Evolutionary conservation across 2,329 filamentous ascomycete species (phyloP).

Genomic region (Claviceps maximensis): DNA sequence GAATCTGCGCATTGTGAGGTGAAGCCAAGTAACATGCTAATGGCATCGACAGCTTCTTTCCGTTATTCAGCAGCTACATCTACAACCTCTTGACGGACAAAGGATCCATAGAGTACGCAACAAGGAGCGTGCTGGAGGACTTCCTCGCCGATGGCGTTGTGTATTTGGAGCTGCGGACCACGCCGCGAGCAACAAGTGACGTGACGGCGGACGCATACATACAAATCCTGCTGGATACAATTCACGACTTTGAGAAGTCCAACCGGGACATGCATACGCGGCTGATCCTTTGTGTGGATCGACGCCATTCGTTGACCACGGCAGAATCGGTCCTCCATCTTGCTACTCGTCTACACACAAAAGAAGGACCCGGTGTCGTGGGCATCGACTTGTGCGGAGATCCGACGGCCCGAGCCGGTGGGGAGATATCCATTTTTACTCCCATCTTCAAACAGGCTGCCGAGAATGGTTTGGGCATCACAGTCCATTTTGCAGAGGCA

Average conservation of each 20-base stretch:
- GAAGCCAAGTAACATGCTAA: background rate
- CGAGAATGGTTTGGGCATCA: conserved; percentile 43
- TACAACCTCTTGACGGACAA: conserved; percentile 59
- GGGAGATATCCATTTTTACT: conserved; percentile 46
- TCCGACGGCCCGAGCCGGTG: conserved; percentile 37
- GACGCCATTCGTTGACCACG: conserved; percentile 43
- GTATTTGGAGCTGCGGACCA: conserved; percentile 72
- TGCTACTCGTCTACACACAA: conserved; percentile 32
- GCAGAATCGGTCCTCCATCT: conserved; percentile 53
- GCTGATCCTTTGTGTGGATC: conserved; percentile 64
- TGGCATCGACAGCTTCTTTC: conserved; percentile 49
- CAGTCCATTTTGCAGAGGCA: conserved; percentile 68
- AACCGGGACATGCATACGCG: conserved; percentile 39
- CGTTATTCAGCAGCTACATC: conserved; percentile 66
- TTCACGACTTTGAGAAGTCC: conserved; percentile 35
- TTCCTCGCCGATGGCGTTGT: conserved; percentile 60
- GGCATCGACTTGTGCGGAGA: conserved; percentile 72
- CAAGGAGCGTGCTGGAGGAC: conserved; percentile 47
- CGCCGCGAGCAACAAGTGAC: conserved; percentile 49
- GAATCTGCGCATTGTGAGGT: background rate
- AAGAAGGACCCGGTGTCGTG: conserved; percentile 44
- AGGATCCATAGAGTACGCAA: conserved; percentile 46
- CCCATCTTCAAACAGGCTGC: conserved; percentile 46
- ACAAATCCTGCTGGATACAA: conserved; percentile 48
- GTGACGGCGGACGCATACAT: conserved; percentile 54